Evolutionary conservation across 139 green algal species (phyloP), one percentile per base, ranked within the genome.

Genomic region (Tetraselmis striata): DNA sequence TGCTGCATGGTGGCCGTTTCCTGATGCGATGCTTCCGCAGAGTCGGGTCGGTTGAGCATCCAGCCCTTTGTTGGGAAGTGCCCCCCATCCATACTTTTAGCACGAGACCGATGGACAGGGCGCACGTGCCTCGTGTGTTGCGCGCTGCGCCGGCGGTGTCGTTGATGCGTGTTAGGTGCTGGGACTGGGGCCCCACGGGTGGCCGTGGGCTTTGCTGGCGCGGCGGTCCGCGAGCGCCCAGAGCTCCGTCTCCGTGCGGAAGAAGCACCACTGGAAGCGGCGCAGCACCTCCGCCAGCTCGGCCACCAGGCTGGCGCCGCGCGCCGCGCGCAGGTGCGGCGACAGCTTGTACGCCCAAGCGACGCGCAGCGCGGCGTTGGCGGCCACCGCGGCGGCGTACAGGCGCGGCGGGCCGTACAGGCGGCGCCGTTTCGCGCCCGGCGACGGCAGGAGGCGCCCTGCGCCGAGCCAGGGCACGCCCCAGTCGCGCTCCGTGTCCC

Each of bases 401-500:
- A 97, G 59, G 82, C 85, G 89, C 2, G 45, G 5, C 11, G 77
- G 30, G 76, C 90, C 91, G 77, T 91, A 87, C 24, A 27, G 29
- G 30, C 67, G 82, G 30, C 31, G 30, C 2, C 31, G 30, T 31
- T 85, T 78, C 1, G 74, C 59, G 18, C 30, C 77, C 24, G 75
- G 82, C 26, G 59, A 26, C 30, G 24, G 82, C 82, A 78, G 26
- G 59, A 78, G 75, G 82, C 80, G 30, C 32, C 29, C 80, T 29
- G 45, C 31, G 31, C 76, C 84, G 78, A 95, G 90, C 83, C 86
- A 95, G 1, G 84, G 80, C 81, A 99, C 94, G 84, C 97, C 95
- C 96, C 96, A 99, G 83, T 99, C 96, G 1, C 93, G 85, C 82
- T 95, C 93, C 5, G 98, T 81, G 83, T 99, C 96, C 96, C 96